Percentiles rank a stretch among this genome's conserved stretches.
These are phyloP conservation scores for Excoecaria agallocha DNA, from an alignment of 345 rosid species.

Conservation along the genomic window DNA sequence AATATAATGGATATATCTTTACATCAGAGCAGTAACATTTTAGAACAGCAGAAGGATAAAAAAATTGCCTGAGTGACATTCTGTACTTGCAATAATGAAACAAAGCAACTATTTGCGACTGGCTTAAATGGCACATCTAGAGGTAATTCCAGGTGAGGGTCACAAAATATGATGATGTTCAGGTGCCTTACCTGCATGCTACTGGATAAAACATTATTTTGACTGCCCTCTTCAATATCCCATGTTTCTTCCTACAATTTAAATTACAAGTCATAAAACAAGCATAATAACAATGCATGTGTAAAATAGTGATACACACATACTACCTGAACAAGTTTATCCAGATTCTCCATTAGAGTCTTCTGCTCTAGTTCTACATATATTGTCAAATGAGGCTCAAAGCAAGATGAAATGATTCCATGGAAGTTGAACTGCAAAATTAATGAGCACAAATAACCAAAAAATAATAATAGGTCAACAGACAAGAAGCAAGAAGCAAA, in stretches of 20 bases:
- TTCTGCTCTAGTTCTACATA: conserved; percentile 94
- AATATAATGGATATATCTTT: not conserved
- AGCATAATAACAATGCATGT: conserved; percentile 21
- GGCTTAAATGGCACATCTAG: not conserved
- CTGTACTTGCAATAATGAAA: conserved; percentile 3
- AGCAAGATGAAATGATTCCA: conserved; percentile 95
- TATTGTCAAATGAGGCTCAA: conserved; percentile 85
- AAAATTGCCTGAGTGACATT: not conserved
- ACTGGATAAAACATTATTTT: conserved; percentile 87
- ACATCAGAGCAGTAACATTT: not conserved
- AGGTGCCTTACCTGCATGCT: conserved; percentile 74
- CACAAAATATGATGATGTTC: not conserved
- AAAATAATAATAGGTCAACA: not conserved
- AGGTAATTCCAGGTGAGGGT: not conserved
- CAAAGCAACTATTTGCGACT: not conserved
- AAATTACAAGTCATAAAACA: conserved; percentile 17
- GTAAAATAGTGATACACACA: conserved; percentile 10
- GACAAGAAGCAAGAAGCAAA: conserved; percentile 17
- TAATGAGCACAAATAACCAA: conserved; percentile 18
- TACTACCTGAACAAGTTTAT: conserved; percentile 90
- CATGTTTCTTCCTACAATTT: conserved; percentile 84
- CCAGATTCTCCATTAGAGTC: conserved; percentile 93
- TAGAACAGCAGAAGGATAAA: not conserved
- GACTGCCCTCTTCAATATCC: conserved; percentile 96
- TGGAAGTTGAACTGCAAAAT: conserved; percentile 91